Conservation (phyloP, 805 yeast species). For the Barnettozyma botsteinii region DNA sequence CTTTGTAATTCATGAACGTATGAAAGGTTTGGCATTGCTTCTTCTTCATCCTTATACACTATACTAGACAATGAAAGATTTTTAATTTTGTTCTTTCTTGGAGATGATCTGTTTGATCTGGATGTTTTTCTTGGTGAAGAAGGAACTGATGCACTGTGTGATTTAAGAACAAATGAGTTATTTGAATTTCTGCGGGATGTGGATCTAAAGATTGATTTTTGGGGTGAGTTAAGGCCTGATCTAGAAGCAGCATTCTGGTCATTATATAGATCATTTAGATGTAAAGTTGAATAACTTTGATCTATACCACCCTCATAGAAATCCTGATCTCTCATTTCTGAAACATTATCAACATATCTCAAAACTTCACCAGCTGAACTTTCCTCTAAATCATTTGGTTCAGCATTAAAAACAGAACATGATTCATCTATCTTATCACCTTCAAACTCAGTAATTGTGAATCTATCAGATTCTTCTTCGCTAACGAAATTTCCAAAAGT, state of each 20-base stretch:
- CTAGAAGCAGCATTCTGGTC: constrained; percentile 7
- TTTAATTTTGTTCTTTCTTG: constrained; percentile 17
- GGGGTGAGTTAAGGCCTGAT: constrained; percentile 20
- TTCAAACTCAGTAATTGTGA: not conserved
- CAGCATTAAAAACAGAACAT: not conserved
- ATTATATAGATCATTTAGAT: constrained; percentile 11
- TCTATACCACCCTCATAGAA: constrained; percentile 16
- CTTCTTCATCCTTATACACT: constrained; percentile 17
- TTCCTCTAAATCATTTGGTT: not conserved
- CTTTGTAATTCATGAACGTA: constrained; percentile 25
- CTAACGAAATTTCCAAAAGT: not conserved
- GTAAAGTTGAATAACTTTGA: constrained; percentile 16
- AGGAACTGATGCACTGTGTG: constrained; percentile 16
- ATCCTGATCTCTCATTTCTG: constrained; percentile 6
- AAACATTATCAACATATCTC: constrained; percentile 17
- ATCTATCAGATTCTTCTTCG: constrained; percentile 2
- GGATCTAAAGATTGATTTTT: constrained; percentile 20
- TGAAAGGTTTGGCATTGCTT: constrained; percentile 16
- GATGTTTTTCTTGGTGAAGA: constrained; percentile 17
- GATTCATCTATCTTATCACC: not conserved
- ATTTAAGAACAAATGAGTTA: constrained; percentile 11
- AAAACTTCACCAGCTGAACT: constrained; percentile 23
- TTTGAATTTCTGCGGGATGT: constrained; percentile 18
- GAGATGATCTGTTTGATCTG: constrained; percentile 10
- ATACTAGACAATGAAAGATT: constrained; percentile 24